A percentile compares a stretch with the other conserved stretches of the same genome.
Conservation (phyloP, 202 grass and related monocot genomes). For the Zoysia matrella region DNA sequence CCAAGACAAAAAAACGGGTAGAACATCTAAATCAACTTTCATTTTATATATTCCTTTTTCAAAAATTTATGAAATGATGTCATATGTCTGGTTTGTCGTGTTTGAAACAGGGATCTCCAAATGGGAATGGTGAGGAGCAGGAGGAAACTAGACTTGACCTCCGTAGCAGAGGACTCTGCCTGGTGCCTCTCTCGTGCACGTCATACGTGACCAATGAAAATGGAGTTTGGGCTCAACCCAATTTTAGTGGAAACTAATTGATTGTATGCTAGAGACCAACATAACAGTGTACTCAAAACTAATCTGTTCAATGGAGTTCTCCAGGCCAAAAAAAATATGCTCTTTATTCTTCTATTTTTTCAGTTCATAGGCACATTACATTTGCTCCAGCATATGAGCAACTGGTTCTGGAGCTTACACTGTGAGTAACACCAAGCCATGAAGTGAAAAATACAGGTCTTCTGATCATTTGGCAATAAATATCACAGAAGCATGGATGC, state of each 20-base stretch:
- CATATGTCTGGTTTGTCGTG: background rate
- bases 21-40: background rate
- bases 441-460: background rate
- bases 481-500: slow-evolving; percentile 2
- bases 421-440: background rate
- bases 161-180: slow-evolving; percentile 86
- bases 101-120: slow-evolving; percentile 14
- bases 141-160: slow-evolving; percentile 63
- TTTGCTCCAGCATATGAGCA: background rate
- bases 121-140: slow-evolving; percentile 10
- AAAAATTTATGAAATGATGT: background rate
- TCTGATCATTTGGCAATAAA: background rate
- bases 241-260: slow-evolving; percentile 59
- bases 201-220: slow-evolving; percentile 94
- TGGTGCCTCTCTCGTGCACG: slow-evolving; percentile 91
- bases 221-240: slow-evolving; percentile 65
- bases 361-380: background rate
- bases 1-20: slow-evolving; percentile 69
- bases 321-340: background rate
- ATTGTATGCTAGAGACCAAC: slow-evolving; percentile 17
- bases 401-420: background rate
- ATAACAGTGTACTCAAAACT: slow-evolving; percentile 35
- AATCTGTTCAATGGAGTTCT: slow-evolving; percentile 16
- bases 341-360: background rate
- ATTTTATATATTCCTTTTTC: background rate